Percentiles rank a stretch among this genome's conserved stretches.
phyloP scores from a whole-genome alignment of 805 yeast species.

The Citeromyces matritensis region DNA sequence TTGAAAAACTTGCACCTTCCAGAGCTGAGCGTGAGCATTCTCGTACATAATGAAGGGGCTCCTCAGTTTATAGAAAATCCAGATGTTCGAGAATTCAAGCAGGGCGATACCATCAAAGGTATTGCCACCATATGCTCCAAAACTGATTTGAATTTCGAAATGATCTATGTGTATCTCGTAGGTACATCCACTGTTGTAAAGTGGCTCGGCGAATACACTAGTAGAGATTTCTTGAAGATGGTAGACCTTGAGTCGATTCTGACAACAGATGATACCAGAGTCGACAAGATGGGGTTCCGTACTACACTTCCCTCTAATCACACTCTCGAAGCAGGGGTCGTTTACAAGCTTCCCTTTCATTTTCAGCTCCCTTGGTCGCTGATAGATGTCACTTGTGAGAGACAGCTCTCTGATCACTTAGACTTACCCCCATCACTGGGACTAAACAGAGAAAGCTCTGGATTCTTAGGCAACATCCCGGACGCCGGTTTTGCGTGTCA shows the following conservation, averaged over 20 bases:
- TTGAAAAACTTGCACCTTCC: conserved; percentile 4
- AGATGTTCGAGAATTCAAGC: conserved; percentile 3
- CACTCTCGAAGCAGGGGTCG: conserved; percentile 1
- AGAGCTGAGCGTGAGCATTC: conserved; percentile 3
- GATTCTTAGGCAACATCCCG: conserved; percentile 5
- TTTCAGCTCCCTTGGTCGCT: conserved; percentile 3
- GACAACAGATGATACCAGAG: neutral
- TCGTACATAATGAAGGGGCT: conserved; percentile 1
- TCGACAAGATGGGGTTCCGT: conserved; percentile 1
- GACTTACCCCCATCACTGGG: conserved; percentile 5
- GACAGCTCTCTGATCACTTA: conserved; percentile 3
- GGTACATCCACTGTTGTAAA: conserved; percentile 4
- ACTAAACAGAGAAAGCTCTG: conserved; percentile 4
- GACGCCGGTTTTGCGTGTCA: conserved; percentile 4
- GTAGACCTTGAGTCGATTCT: conserved; percentile 5
- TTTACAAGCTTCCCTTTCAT: conserved; percentile 4
- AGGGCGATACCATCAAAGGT: conserved; percentile 4
- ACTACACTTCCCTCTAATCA: conserved; percentile 3
- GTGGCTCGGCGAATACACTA: conserved; percentile 3
- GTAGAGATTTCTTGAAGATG: conserved; percentile 5
- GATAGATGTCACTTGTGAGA: conserved; percentile 4
- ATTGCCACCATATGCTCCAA: conserved; percentile 4
- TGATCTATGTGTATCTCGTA: conserved; percentile 4
- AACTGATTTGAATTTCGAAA: conserved; percentile 2
- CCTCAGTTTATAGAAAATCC: neutral